A percentile compares a stretch with the other conserved stretches of the same genome.
Conservation (phyloP, 1,139 yeast species). For the Fermentozyma sake region DNA sequence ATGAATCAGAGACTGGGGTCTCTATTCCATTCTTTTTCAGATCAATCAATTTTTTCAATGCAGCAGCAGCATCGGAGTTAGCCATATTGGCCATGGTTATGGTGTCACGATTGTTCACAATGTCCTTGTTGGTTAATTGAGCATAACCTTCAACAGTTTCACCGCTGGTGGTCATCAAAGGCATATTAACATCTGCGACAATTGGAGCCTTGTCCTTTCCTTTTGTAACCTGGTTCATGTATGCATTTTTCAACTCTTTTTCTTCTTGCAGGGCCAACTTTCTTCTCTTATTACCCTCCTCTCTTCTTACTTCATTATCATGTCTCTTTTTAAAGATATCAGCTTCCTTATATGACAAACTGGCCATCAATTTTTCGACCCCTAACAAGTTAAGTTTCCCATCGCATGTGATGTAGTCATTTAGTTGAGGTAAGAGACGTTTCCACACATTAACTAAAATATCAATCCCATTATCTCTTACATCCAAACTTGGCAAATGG, state of each 20-base stretch:
- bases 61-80: constrained; percentile 66
- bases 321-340: constrained; percentile 70
- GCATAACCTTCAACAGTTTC: constrained; percentile 61
- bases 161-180: constrained; percentile 69
- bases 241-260: constrained; percentile 28
- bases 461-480: constrained; percentile 91
- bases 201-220: constrained; percentile 78
- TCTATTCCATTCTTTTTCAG: constrained; percentile 24
- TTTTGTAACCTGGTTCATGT: constrained; percentile 41
- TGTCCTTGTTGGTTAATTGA: constrained; percentile 64
- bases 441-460: constrained; percentile 82
- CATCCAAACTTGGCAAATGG: constrained; percentile 90
- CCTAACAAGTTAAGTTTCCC: constrained; percentile 74
- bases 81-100: constrained; percentile 76
- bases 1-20: constrained; percentile 19
- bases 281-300: constrained; percentile 60
- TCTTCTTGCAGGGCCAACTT: constrained; percentile 42
- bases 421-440: constrained; percentile 56
- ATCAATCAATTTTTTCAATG: constrained; percentile 46
- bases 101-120: constrained; percentile 62
- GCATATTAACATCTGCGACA: constrained; percentile 68
- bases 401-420: constrained; percentile 83
- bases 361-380: constrained; percentile 66
- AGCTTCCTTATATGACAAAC: constrained; percentile 70
- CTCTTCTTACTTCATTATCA: constrained; percentile 63